These are phyloP conservation scores for Lentinula sp. DNA, from an alignment of 768 basidiomycete genomes.

Conservation along the genomic window DNA sequence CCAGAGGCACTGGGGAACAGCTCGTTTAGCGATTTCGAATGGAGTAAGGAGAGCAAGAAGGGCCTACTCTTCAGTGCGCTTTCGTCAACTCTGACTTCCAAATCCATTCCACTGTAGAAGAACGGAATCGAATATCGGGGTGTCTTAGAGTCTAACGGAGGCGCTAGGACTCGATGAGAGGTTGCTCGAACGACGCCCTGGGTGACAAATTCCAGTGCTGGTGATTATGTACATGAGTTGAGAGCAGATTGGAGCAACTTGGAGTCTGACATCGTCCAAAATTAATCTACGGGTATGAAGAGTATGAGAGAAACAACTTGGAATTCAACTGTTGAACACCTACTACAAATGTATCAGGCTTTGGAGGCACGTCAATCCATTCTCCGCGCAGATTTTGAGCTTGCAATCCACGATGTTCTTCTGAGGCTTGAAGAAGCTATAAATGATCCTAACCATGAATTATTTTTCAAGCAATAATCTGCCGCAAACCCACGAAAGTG, in stretches of 20 bases:
- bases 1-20: not conserved
- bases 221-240: not conserved
- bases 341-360: constrained; percentile 49
- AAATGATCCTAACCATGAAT: not conserved
- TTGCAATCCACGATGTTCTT: constrained; percentile 45
- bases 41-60: not conserved
- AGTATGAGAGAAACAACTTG: constrained; percentile 28
- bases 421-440: constrained; percentile 50
- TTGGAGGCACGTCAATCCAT: constrained; percentile 53
- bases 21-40: not conserved
- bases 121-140: constrained; percentile 6
- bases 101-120: constrained; percentile 5
- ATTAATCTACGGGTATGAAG: constrained; percentile 42
- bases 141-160: not conserved
- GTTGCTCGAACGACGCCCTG: constrained; percentile 5
- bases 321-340: constrained; percentile 45
- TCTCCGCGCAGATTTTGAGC: constrained; percentile 50
- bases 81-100: not conserved
- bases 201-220: constrained; percentile 6
- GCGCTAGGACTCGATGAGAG: constrained; percentile 4
- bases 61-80: not conserved
- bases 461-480: not conserved
- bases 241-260: not conserved
- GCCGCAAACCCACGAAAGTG: not conserved
- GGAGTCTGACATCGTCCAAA: constrained; percentile 15